Evolutionary conservation across 2,329 filamentous ascomycete genomes (phyloP).

Genomic region (Beauveria australis): DNA sequence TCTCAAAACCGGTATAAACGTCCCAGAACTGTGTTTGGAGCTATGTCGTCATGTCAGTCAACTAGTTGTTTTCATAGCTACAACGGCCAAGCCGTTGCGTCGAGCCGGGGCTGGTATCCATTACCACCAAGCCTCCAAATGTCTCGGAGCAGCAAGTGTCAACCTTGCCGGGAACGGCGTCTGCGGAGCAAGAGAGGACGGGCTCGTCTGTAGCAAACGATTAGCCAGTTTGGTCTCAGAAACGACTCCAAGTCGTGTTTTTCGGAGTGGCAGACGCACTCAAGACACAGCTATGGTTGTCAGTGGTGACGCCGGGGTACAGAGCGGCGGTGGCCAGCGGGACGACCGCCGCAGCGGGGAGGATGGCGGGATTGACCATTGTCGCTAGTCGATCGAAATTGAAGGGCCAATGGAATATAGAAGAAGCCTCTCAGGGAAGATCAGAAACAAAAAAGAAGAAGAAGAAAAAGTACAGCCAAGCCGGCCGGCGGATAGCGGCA

Average conservation of each 20-base stretch:
- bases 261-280: constrained; percentile 21
- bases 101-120: constrained; percentile 8
- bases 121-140: constrained; percentile 49
- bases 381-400: constrained; percentile 4
- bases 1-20: constrained; percentile 53
- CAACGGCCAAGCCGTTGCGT: neutral
- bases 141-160: constrained; percentile 60
- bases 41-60: constrained; percentile 13
- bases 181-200: constrained; percentile 40
- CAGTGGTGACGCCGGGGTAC: constrained; percentile 35
- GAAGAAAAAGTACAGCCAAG: neutral
- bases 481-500: neutral
- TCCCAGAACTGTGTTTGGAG: constrained; percentile 58
- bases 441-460: neutral
- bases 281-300: constrained; percentile 50
- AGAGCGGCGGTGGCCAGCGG: constrained; percentile 28
- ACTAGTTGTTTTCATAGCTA: neutral
- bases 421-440: neutral
- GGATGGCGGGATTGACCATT: constrained; percentile 20
- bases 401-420: neutral
- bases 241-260: neutral
- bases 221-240: neutral
- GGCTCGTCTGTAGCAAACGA: constrained; percentile 17
- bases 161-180: constrained; percentile 34
- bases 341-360: constrained; percentile 20